Percentiles rank a stretch among this genome's conserved stretches.
Conservation (phyloP, 257 asterid species). For the Petunia secreta region DNA sequence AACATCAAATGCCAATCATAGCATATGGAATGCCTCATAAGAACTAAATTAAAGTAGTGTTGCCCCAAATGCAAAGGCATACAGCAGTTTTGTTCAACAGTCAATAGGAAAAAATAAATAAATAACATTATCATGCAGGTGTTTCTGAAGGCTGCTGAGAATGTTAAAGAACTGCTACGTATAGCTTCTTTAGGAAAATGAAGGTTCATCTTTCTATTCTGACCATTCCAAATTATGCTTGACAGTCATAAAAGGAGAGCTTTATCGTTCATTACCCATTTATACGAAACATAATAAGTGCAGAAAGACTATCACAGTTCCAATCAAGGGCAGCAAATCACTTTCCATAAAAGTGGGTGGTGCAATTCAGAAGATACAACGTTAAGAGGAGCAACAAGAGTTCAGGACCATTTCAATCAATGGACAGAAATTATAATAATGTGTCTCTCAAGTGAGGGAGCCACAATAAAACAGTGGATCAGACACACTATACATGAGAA, state of each 20-base stretch:
- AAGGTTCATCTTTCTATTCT: constrained; percentile 6
- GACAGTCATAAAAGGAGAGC: background rate
- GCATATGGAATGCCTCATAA: background rate
- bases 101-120: background rate
- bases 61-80: background rate
- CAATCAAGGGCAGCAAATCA: background rate
- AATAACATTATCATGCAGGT: background rate
- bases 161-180: background rate
- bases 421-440: background rate
- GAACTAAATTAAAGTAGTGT: background rate
- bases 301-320: background rate
- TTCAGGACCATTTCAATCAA: constrained; percentile 3
- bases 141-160: background rate
- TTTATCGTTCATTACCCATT: background rate
- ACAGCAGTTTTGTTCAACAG: background rate
- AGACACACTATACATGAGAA: constrained; percentile 14
- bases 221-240: background rate
- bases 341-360: background rate
- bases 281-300: background rate
- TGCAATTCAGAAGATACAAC: background rate
- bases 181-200: background rate
- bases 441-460: background rate
- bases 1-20: background rate
- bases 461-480: background rate
- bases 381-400: background rate